Conservation (phyloP, 495 filamentous ascomycete species). For the Aspergillus indologenus region DNA sequence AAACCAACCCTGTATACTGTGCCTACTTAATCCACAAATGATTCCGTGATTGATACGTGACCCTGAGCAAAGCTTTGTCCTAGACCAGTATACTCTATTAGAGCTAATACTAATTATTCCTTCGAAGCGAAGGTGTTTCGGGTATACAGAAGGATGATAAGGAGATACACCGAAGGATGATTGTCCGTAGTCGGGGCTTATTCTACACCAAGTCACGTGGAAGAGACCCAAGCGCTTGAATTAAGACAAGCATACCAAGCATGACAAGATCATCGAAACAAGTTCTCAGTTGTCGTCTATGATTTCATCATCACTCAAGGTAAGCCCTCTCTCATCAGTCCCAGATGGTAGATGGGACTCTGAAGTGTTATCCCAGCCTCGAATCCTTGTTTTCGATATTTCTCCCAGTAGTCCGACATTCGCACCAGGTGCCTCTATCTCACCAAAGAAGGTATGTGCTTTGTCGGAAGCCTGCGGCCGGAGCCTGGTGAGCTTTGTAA, state of each 20-base stretch:
- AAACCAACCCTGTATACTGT: too few species aligned
- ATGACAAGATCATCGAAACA: not conserved
- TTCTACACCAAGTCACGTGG: too few species aligned
- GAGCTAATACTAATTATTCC: too few species aligned
- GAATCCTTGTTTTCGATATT: not conserved
- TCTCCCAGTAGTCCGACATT: not conserved
- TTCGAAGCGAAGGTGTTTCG: too few species aligned
- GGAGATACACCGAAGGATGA: too few species aligned
- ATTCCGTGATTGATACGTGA: too few species aligned
- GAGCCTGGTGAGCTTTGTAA: constrained; percentile 64
- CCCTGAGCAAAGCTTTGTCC: too few species aligned
- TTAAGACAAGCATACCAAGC: not conserved
- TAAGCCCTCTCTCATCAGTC: constrained; percentile 52
- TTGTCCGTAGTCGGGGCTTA: too few species aligned
- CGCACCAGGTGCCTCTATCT: not conserved
- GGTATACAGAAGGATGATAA: too few species aligned
- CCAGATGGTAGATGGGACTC: constrained; percentile 17
- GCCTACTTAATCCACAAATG: too few species aligned
- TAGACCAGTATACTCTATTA: too few species aligned
- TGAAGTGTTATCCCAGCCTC: constrained; percentile 4
- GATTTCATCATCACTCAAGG: constrained; percentile 94
- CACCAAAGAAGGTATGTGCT: constrained; percentile 7
- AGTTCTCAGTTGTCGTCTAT: constrained; percentile 58
- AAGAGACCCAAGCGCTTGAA: too few species aligned
- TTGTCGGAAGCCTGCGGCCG: constrained; percentile 38